phyloP scores from a whole-genome alignment of 1,139 yeast genomes.

The Sugiyamaella japonica region DNA sequence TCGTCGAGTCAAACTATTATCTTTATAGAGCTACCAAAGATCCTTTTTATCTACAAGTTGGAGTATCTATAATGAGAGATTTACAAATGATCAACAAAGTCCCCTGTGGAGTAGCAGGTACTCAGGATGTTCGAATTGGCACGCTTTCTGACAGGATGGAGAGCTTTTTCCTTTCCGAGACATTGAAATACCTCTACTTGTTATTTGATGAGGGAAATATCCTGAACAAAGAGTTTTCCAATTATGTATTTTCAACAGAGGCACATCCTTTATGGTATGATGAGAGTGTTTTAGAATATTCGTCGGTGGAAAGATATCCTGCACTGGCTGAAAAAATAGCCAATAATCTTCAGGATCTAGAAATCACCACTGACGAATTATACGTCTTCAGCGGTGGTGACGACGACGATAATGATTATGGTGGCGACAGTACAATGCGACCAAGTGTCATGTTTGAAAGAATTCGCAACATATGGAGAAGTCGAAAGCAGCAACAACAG shows the following conservation, averaged over 20 bases:
- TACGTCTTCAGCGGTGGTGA: not conserved
- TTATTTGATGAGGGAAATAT: constrained; percentile 70
- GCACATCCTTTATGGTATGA: constrained; percentile 87
- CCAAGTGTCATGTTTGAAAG: constrained; percentile 7
- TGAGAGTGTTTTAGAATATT: constrained; percentile 31
- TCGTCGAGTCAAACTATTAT: constrained; percentile 83
- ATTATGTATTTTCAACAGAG: constrained; percentile 83
- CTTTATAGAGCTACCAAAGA: constrained; percentile 82
- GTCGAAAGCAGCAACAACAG: constrained; percentile 8
- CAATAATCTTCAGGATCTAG: constrained; percentile 3
- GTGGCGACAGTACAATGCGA: constrained; percentile 1
- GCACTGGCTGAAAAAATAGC: constrained; percentile 19
- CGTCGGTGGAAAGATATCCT: constrained; percentile 27
- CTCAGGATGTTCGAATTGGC: constrained; percentile 66
- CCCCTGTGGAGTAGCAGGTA: constrained; percentile 81
- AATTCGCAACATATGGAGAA: not conserved
- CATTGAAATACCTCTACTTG: constrained; percentile 77
- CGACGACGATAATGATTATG: constrained; percentile 2
- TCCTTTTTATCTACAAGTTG: constrained; percentile 78
- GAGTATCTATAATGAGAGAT: constrained; percentile 59
- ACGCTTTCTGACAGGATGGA: constrained; percentile 80
- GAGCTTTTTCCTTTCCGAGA: constrained; percentile 83
- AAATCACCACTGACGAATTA: constrained; percentile 7
- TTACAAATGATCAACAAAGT: constrained; percentile 55
- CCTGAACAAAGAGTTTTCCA: constrained; percentile 53